These are phyloP conservation scores for Biscutella laevigata DNA, from an alignment of 441 rosid genomes.

Conservation along the genomic window DNA sequence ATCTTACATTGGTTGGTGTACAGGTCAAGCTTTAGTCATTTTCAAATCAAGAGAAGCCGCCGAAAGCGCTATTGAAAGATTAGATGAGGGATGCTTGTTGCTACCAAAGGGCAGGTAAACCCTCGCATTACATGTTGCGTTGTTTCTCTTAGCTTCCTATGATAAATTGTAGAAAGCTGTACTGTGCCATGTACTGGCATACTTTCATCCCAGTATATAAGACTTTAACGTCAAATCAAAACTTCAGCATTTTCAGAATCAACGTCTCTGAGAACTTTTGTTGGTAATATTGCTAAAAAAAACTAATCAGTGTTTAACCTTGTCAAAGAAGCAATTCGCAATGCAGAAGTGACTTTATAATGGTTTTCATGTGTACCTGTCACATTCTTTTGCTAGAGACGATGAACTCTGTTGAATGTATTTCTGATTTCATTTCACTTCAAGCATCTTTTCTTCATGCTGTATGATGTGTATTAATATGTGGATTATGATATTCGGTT, in stretches of 20 bases:
- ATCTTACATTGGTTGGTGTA: conserved; percentile 20
- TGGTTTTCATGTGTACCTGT: not conserved
- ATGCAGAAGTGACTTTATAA: not conserved
- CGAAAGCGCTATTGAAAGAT: conserved; percentile 34
- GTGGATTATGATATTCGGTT: conserved; percentile 3
- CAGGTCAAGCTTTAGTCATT: conserved; percentile 74
- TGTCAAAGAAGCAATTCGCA: too few relatives aligned
- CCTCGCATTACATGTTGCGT: not conserved
- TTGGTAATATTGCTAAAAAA: too few relatives aligned
- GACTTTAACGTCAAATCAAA: not conserved
- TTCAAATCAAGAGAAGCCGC: conserved; percentile 60
- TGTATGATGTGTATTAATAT: too few relatives aligned
- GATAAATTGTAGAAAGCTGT: not conserved
- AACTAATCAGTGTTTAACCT: too few relatives aligned
- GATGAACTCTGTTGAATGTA: not conserved
- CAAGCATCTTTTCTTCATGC: too few relatives aligned
- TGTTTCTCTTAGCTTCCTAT: not conserved
- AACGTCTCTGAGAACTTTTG: too few relatives aligned
- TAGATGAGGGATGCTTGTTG: conserved; percentile 58
- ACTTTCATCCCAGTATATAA: not conserved
- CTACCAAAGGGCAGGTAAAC: conserved; percentile 76
- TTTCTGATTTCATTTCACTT: too few relatives aligned
- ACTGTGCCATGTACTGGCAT: not conserved
- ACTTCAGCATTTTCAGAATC: too few relatives aligned
- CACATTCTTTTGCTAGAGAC: not conserved